These are phyloP conservation scores for Microcos paniculata DNA, from an alignment of 345 rosid species.

Conservation along the genomic window DNA sequence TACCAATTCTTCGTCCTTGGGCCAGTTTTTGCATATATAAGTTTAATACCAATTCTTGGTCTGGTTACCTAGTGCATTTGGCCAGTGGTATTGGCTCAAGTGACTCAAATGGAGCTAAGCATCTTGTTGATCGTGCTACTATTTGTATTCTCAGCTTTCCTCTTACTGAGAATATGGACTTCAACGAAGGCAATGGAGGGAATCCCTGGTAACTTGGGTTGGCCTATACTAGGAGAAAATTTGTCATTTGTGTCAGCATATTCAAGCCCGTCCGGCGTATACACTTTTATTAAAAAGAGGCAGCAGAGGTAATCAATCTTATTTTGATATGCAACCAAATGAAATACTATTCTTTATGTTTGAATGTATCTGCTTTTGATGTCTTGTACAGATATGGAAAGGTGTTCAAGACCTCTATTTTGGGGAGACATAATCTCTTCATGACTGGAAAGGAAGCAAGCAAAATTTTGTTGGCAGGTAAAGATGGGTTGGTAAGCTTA, in stretches of 20 bases:
- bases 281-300: constrained; percentile 55
- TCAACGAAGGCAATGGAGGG: constrained; percentile 56
- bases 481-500: constrained; percentile 72
- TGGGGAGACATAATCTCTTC: constrained; percentile 57
- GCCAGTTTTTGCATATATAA: too few relatives aligned
- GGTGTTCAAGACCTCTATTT: constrained; percentile 53
- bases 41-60: too few relatives aligned
- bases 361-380: not conserved
- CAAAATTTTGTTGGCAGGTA: constrained; percentile 63
- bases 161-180: constrained; percentile 30
- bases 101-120: constrained; percentile 54
- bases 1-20: too few relatives aligned
- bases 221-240: constrained; percentile 67
- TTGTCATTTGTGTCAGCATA: constrained; percentile 54
- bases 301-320: constrained; percentile 44
- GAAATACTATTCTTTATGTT: not conserved
- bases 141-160: constrained; percentile 25
- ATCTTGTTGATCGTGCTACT: constrained; percentile 25
- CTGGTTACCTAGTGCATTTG: not conserved
- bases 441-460: constrained; percentile 71
- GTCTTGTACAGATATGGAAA: constrained; percentile 53
- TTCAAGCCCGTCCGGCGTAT: constrained; percentile 55
- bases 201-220: constrained; percentile 59
- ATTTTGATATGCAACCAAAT: not conserved
- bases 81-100: constrained; percentile 12